A percentile compares a stretch with the other conserved stretches of the same genome.
phyloP scores from a whole-genome alignment of 2,329 filamentous ascomycete genomes.

The Cryphonectria naterciae region DNA sequence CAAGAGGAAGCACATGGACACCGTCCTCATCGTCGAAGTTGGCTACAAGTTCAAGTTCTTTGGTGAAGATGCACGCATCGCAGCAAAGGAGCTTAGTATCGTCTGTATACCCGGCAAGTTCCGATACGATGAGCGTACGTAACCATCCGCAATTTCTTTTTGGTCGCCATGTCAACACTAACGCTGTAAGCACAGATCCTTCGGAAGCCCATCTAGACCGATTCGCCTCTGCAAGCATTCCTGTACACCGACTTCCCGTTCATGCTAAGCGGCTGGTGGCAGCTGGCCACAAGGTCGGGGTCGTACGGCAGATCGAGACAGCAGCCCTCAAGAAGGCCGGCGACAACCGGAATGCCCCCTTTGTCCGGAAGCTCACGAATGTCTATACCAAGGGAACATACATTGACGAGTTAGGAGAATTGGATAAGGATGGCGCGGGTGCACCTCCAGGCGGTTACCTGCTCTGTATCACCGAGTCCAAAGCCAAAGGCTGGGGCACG shows the following conservation, averaged over 20 bases:
- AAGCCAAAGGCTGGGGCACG: conserved; percentile 76
- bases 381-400: conserved; percentile 98
- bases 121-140: conserved; percentile 84
- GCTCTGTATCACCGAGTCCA: conserved; percentile 86
- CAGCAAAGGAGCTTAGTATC: conserved; percentile 89
- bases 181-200: conserved; percentile 55
- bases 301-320: conserved; percentile 93
- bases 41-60: conserved; percentile 99
- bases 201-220: conserved; percentile 91
- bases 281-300: conserved; percentile 93
- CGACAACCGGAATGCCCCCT: conserved; percentile 91
- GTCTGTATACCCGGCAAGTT: conserved; percentile 96
- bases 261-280: conserved; percentile 92
- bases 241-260: conserved; percentile 86
- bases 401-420: conserved; percentile 86
- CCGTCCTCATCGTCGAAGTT: conserved; percentile 88
- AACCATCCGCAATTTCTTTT: neutral
- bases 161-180: neutral
- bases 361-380: conserved; percentile 90
- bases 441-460: conserved; percentile 79
- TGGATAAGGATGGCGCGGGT: conserved; percentile 57
- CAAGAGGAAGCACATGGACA: conserved; percentile 88
- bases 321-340: conserved; percentile 94
- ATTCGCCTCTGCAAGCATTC: conserved; percentile 95
- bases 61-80: conserved; percentile 88